These are phyloP conservation scores for Magnolia kwangsiensis DNA, from an alignment of 164 flowering plant genomes.

Conservation along the genomic window DNA sequence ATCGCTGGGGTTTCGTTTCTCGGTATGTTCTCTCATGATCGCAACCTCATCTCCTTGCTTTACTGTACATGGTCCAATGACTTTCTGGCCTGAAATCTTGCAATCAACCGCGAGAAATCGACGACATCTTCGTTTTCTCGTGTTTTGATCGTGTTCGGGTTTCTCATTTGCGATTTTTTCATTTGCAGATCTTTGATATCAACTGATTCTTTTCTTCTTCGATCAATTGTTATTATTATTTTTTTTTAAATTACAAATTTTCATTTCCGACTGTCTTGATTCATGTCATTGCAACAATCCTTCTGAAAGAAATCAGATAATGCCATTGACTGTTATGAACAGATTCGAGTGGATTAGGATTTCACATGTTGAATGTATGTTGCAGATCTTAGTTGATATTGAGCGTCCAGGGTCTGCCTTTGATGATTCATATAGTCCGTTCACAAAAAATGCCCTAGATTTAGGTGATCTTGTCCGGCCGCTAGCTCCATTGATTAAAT, in stretches of 20 bases:
- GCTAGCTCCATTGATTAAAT: no score
- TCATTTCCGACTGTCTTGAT: not conserved
- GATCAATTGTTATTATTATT: not conserved
- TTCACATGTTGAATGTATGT: not conserved
- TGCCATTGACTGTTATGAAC: not conserved
- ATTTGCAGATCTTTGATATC: not conserved
- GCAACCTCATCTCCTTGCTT: not conserved
- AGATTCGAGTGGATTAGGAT: not conserved
- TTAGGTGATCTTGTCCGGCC: no score
- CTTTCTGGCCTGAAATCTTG: not conserved
- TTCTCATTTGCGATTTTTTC: not conserved
- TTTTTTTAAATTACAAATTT: not conserved
- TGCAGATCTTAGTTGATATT: not conserved
- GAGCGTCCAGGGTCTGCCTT: not conserved
- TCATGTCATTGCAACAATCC: not conserved
- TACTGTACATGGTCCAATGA: not conserved
- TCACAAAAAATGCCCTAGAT: no score
- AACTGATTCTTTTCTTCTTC: not conserved
- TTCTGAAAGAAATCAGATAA: not conserved
- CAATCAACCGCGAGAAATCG: not conserved
- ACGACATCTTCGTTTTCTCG: not conserved
- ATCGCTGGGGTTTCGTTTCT: not conserved
- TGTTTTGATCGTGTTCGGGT: not conserved
- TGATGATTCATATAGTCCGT: not conserved
- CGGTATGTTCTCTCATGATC: not conserved